These are phyloP conservation scores for Senna siamea DNA, from an alignment of 306 rosid species.

Conservation along the genomic window DNA sequence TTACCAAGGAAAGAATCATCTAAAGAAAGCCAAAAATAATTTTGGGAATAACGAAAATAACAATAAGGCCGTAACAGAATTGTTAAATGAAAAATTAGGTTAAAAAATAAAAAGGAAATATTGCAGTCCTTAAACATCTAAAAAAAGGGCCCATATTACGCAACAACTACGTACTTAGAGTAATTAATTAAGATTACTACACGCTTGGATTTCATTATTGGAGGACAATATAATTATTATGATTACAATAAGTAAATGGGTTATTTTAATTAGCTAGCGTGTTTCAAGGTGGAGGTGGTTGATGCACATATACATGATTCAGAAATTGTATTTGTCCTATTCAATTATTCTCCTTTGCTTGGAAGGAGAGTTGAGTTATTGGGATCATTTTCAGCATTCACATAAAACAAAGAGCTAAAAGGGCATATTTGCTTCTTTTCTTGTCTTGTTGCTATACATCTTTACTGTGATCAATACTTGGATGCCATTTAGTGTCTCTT, in stretches of 20 bases:
- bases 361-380: background rate
- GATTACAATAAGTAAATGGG: background rate
- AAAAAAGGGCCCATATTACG: constrained; percentile 14
- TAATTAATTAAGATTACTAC: background rate
- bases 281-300: background rate
- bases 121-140: no score
- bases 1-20: no score
- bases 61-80: no score
- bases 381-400: background rate
- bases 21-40: no score
- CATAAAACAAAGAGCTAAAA: background rate
- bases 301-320: no score
- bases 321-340: constrained; percentile 1
- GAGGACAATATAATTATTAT: background rate
- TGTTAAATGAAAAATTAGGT: no score
- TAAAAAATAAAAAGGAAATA: no score
- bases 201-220: constrained; percentile 18
- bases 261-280: background rate
- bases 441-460: background rate
- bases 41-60: no score
- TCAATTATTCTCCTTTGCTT: background rate
- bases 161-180: background rate
- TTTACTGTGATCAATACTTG: background rate
- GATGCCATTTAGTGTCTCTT: background rate
- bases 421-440: background rate